Evolutionary conservation across 1,284 basidiomycete species (phyloP).

Genomic region (Kwoniella shivajii): DNA sequence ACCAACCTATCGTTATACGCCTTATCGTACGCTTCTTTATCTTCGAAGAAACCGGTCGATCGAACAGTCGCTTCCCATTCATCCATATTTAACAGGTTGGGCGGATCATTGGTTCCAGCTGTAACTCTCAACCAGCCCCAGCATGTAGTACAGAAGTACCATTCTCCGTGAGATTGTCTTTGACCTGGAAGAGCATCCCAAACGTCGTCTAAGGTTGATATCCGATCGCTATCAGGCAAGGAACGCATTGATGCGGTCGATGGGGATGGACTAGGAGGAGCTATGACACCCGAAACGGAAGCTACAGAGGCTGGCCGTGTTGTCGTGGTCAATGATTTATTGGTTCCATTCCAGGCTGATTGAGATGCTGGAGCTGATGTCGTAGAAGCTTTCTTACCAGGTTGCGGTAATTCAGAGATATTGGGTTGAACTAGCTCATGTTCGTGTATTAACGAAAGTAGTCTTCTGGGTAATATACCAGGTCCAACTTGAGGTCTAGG

Average conservation of each 20-base stretch:
- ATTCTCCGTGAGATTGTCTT: slow-evolving; percentile 25
- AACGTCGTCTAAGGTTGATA: slow-evolving; percentile 31
- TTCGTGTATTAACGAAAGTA: slow-evolving; percentile 34
- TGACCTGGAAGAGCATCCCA: slow-evolving; percentile 42
- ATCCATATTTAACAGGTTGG: slow-evolving; percentile 19
- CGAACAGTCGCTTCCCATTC: slow-evolving; percentile 24
- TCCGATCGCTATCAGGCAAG: slow-evolving; percentile 8
- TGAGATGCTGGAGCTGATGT: not conserved
- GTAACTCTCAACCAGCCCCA: slow-evolving; percentile 43
- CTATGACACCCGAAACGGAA: slow-evolving; percentile 1
- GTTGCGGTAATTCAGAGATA: slow-evolving; percentile 32
- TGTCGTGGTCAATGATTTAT: not conserved
- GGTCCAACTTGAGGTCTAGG: slow-evolving; percentile 38
- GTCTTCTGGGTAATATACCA: slow-evolving; percentile 32
- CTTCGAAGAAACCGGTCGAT: not conserved
- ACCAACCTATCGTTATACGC: slow-evolving; percentile 1
- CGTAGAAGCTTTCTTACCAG: slow-evolving; percentile 10
- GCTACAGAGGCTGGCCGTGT: slow-evolving; percentile 4
- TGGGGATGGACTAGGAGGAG: slow-evolving; percentile 16
- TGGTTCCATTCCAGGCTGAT: slow-evolving; percentile 1
- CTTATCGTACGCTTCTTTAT: slow-evolving; percentile 1
- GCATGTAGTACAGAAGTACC: slow-evolving; percentile 48
- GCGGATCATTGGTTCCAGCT: slow-evolving; percentile 13
- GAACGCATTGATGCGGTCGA: slow-evolving; percentile 16
- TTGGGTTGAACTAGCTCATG: slow-evolving; percentile 38